phyloP scores from a whole-genome alignment of 257 asterid species.

The Capsicum rhomboideum region DNA sequence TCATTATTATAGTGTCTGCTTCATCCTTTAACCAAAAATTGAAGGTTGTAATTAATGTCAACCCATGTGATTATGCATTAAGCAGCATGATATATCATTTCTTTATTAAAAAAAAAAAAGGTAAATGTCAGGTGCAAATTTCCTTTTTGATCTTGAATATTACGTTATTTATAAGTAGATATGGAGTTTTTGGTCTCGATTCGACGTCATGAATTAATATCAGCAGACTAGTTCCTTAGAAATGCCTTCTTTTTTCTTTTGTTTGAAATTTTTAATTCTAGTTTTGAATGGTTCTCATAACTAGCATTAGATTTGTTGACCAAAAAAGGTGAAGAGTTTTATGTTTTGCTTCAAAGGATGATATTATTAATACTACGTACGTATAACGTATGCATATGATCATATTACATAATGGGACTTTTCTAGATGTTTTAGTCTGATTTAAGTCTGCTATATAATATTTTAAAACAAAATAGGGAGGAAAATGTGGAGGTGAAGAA shows the following conservation, averaged over 20 bases:
- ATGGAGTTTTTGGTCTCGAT: too few species aligned
- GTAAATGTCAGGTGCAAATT: background rate
- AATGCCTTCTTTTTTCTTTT: background rate
- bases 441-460: background rate
- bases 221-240: background rate
- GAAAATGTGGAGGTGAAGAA: background rate
- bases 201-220: background rate
- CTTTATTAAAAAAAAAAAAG: background rate
- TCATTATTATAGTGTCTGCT: background rate
- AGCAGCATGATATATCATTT: background rate
- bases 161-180: too few species aligned
- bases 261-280: background rate
- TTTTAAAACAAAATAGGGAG: background rate
- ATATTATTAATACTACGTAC: background rate
- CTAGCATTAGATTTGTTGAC: background rate
- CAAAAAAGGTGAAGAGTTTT: background rate
- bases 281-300: background rate
- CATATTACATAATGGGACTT: background rate
- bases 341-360: background rate
- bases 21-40: background rate
- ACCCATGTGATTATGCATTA: background rate
- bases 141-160: background rate
- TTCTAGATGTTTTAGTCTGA: background rate
- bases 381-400: background rate
- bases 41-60: background rate